Evolutionary conservation across 2,329 filamentous ascomycete species (phyloP), one percentile per base, ranked within the genome.

Genomic region (Aspergillus aculeatus): DNA sequence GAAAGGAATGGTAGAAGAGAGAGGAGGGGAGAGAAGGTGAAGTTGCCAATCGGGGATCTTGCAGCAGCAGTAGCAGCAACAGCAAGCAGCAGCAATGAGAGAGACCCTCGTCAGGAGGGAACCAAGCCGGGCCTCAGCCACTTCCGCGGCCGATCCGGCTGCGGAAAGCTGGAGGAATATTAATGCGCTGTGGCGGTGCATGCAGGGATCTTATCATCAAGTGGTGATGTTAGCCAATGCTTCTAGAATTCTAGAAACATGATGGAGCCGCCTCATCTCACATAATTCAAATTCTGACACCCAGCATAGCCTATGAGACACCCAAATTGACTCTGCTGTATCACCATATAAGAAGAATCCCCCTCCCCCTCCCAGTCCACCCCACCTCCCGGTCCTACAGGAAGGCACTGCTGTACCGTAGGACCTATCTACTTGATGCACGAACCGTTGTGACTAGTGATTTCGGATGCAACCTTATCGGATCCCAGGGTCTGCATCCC

Each of bases 141-240:
- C 68, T 69, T 70, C 68, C 70, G 68, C 66, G 58, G 70, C 64
- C 63, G 69, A 73, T 71, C 65, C 68, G 67, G 56, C 56, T 7
- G 16, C 16, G 60, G 54, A 64, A 56, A 59, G 61, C 59, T 61
- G 64, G 72, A 69, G 57, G 44, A 72, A 72, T 51, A 32, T 69
- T 73, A 63, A 67, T 69, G 64, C 72, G 71, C 1, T 64, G 70
- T 70, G 71, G 71, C 71, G 66, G 66, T 70, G 68, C 65, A 57
- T 35, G 14, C 21, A 49, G n/a, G 32, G 32, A 16, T 35, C 38
- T 44, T 44, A 41, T 16, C 5, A n/a, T 44, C 16, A 5, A 5
- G 16, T 44, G 26, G 26, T 29, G 7, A 9, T 9, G 26, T 29
- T 29, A 29, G 26, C 26, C 26, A 29, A 29, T 29, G 26, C 26